Percentiles rank a stretch among this genome's conserved stretches.
These are phyloP conservation scores for Epichloe coenophiala DNA, from an alignment of 2,329 filamentous ascomycete genomes.

Conservation along the genomic window DNA sequence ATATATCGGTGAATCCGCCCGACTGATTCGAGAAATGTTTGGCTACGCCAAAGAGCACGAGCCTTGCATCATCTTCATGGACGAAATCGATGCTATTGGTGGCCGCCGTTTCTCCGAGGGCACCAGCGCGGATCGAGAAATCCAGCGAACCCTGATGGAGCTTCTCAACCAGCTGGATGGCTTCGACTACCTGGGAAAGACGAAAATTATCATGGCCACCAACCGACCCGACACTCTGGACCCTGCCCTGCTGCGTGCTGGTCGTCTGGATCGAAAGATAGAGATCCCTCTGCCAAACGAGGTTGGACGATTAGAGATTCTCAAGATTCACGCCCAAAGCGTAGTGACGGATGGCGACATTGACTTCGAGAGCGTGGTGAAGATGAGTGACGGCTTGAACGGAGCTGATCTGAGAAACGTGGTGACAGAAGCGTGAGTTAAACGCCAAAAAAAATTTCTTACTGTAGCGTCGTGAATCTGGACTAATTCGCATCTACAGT, in stretches of 20 bases:
- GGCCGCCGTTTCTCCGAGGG: slow-evolving; percentile 94
- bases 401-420: slow-evolving; percentile 96
- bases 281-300: slow-evolving; percentile 96
- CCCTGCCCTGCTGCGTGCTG: slow-evolving; percentile 80
- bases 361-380: slow-evolving; percentile 97
- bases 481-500: slow-evolving; percentile 27
- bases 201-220: slow-evolving; percentile 99
- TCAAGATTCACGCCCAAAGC: slow-evolving; percentile 88
- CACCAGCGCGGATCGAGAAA: slow-evolving; percentile 93
- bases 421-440: slow-evolving; percentile 91
- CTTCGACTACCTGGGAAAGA: slow-evolving; percentile 98
- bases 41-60: slow-evolving; percentile 99
- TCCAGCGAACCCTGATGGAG: slow-evolving; percentile 97
- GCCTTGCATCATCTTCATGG: slow-evolving; percentile 99
- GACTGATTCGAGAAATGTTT: slow-evolving; percentile 98
- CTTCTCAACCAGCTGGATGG: slow-evolving; percentile 96
- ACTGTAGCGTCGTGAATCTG: neutral
- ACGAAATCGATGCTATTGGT: slow-evolving; percentile 98
- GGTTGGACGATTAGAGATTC: slow-evolving; percentile 86
- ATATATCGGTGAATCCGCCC: slow-evolving; percentile 96
- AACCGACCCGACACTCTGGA: slow-evolving; percentile 95
- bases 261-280: slow-evolving; percentile 91
- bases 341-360: slow-evolving; percentile 89
- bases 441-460: slow-evolving; percentile 7
- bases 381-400: slow-evolving; percentile 98